Conservation (phyloP, 2,329 filamentous ascomycete species). For the Fusarium albosuccineum region DNA sequence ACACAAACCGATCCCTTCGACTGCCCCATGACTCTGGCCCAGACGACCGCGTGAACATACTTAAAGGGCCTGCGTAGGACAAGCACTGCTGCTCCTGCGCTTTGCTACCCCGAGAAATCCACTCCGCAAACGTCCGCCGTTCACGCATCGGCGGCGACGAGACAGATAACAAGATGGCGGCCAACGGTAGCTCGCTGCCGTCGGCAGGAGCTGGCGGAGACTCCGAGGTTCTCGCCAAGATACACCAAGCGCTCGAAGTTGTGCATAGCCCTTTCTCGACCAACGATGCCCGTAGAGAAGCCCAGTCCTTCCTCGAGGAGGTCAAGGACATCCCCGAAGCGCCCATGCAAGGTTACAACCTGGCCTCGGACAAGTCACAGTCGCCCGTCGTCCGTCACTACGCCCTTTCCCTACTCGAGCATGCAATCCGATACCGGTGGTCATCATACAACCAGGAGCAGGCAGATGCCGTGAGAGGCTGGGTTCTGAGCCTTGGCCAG, state of each 20-base stretch:
- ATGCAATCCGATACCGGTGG: constrained; percentile 89
- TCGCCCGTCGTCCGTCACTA: constrained; percentile 91
- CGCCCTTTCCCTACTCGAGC: constrained; percentile 90
- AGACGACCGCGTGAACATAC: constrained; percentile 27
- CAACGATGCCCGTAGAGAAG: constrained; percentile 85
- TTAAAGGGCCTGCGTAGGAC: constrained; percentile 39
- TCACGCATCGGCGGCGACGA: constrained; percentile 17
- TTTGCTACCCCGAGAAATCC: constrained; percentile 25
- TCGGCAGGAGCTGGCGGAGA: constrained; percentile 54
- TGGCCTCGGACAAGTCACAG: constrained; percentile 82
- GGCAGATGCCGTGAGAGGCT: constrained; percentile 75
- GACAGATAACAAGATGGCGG: constrained; percentile 49
- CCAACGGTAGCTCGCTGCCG: constrained; percentile 52
- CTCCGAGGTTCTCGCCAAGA: constrained; percentile 70
- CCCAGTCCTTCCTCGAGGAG: constrained; percentile 86
- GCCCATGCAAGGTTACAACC: constrained; percentile 84
- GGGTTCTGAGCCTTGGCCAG: constrained; percentile 84
- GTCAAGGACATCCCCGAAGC: constrained; percentile 85
- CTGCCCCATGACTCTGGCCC: constrained; percentile 38
- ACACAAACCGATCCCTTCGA: neutral
- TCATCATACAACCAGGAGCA: constrained; percentile 78
- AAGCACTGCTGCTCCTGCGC: constrained; percentile 32
- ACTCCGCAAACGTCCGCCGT: constrained; percentile 25
- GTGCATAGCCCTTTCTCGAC: constrained; percentile 86
- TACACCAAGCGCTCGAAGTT: constrained; percentile 87